Conservation (phyloP, 2,329 filamentous ascomycete species). For the Chalaropsis ovoidea region DNA sequence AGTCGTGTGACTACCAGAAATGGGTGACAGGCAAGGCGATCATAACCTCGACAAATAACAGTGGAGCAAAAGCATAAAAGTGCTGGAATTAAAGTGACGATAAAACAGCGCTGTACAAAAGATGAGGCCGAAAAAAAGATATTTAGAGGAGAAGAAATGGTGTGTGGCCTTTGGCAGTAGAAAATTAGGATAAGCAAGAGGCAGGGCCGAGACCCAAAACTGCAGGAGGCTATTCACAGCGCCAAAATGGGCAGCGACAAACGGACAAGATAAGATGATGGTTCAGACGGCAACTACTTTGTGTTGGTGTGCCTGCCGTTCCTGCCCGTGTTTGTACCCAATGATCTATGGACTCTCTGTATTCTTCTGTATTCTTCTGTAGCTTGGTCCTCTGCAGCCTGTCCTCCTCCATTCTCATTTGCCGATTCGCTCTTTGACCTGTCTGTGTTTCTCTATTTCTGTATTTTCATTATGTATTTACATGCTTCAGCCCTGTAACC, state of each 20-base stretch:
- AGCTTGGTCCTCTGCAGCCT: background rate
- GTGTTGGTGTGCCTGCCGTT: background rate
- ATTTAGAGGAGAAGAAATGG: background rate
- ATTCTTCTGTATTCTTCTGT: too few relatives aligned
- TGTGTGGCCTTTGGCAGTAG: background rate
- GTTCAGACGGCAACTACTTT: background rate
- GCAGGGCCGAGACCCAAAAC: background rate
- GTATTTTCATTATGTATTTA: background rate
- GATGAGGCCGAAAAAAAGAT: background rate
- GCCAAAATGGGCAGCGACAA: background rate
- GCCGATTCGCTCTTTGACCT: background rate
- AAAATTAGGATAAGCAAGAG: background rate
- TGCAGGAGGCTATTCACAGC: background rate
- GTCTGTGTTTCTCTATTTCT: slow-evolving; percentile 1
- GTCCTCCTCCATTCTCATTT: background rate
- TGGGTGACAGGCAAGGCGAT: slow-evolving; percentile 9
- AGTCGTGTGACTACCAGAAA: background rate
- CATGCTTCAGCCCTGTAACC: slow-evolving; percentile 5
- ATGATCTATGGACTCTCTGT: too few relatives aligned
- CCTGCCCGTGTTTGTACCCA: background rate
- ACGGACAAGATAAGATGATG: background rate
- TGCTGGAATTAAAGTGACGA: background rate
- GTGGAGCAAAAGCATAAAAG: background rate
- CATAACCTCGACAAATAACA: background rate
- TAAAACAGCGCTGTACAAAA: background rate